A percentile compares a stretch with the other conserved stretches of the same genome.
Conservation (phyloP, 2,329 filamentous ascomycete genomes). For the Colletotrichum brevisporum region DNA sequence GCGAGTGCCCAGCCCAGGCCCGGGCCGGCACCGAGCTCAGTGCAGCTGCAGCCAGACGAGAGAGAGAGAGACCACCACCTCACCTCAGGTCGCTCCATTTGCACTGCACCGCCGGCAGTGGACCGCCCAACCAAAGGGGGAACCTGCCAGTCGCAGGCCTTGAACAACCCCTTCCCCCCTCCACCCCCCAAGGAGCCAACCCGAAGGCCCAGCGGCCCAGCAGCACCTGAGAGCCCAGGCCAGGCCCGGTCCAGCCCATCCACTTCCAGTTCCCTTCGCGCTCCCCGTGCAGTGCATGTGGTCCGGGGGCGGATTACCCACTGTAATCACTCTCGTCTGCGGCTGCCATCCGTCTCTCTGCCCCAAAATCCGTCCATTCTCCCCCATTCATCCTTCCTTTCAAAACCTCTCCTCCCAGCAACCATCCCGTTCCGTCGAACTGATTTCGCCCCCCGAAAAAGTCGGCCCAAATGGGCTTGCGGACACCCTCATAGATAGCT, state of each 20-base stretch:
- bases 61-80: not conserved
- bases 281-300: conserved; percentile 38
- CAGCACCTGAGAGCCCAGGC: not conserved
- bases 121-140: conserved; percentile 22
- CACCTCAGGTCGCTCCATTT: conserved; percentile 29
- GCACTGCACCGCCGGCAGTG: conserved; percentile 32
- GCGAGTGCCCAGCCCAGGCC: conserved; percentile 6
- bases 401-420: conserved; percentile 34
- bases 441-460: conserved; percentile 34
- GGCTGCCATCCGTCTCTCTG: conserved; percentile 38
- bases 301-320: conserved; percentile 38
- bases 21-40: conserved; percentile 38
- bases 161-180: not conserved
- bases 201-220: conserved; percentile 22
- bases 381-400: conserved; percentile 38
- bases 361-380: conserved; percentile 41
- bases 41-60: not conserved
- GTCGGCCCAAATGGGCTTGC: conserved; percentile 39
- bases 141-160: conserved; percentile 32
- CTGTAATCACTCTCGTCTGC: conserved; percentile 38
- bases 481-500: conserved; percentile 37
- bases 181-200: not conserved
- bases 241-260: conserved; percentile 38
- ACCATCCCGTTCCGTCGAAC: conserved; percentile 36
- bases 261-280: conserved; percentile 21